phyloP scores from a whole-genome alignment of 345 rosid genomes.

The Gossypium longicalyx region DNA sequence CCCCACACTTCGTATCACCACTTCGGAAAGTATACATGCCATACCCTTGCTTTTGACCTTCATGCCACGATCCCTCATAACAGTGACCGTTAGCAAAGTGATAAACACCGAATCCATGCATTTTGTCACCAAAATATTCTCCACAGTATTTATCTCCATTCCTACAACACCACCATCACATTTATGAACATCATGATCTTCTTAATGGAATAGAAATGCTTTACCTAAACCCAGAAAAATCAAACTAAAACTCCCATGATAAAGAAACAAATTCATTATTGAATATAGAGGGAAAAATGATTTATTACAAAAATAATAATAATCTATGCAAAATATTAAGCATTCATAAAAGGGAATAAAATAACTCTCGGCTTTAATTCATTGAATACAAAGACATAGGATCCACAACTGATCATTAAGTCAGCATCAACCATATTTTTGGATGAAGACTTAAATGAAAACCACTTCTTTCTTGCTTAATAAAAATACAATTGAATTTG shows the following conservation, averaged over 20 bases:
- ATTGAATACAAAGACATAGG: slow-evolving; percentile 1
- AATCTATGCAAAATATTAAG: not conserved
- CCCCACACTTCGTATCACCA: slow-evolving; percentile 62
- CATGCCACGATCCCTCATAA: slow-evolving; percentile 98
- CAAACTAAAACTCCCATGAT: not conserved
- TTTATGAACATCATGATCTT: not conserved
- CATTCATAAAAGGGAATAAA: not conserved
- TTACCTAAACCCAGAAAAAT: slow-evolving; percentile 3
- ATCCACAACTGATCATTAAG: slow-evolving; percentile 3
- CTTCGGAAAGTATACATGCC: slow-evolving; percentile 76
- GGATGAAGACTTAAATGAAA: slow-evolving; percentile 8
- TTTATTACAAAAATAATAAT: not conserved
- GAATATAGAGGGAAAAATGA: not conserved
- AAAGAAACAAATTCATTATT: not conserved
- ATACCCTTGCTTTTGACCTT: slow-evolving; percentile 85
- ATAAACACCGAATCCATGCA: slow-evolving; percentile 90
- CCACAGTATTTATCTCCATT: slow-evolving; percentile 91
- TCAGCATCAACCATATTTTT: not conserved
- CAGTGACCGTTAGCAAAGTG: slow-evolving; percentile 85
- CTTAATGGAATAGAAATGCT: not conserved
- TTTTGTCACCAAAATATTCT: slow-evolving; percentile 89
- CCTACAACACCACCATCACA: slow-evolving; percentile 40
- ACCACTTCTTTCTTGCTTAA: not conserved
- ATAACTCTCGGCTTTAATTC: not conserved
- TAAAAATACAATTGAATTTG: not conserved